Conservation (phyloP, 208 protist species). For the Trypanosoma melophagium region DNA sequence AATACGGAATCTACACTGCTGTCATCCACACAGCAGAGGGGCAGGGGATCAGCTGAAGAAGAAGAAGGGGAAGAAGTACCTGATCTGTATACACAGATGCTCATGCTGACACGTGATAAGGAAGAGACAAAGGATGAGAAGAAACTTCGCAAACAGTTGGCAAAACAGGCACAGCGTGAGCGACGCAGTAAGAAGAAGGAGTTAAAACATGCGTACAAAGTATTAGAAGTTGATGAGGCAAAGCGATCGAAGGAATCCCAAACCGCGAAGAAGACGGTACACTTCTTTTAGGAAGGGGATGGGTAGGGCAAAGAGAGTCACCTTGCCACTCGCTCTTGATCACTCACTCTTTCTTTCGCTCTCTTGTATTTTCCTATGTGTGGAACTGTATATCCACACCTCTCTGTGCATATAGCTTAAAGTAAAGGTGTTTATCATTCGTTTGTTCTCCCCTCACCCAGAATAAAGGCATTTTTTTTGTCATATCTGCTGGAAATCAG, state of each 20-base stretch:
- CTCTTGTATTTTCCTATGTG: too few relatives aligned
- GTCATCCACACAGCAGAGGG: not conserved
- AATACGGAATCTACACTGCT: not conserved
- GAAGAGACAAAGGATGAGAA: constrained; percentile 86
- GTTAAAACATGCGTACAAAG: constrained; percentile 77
- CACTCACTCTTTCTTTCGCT: too few relatives aligned
- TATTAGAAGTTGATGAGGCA: constrained; percentile 63
- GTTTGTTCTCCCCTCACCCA: too few relatives aligned
- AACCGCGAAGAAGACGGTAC: constrained; percentile 50
- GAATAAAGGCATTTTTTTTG: too few relatives aligned
- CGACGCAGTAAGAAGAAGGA: constrained; percentile 76
- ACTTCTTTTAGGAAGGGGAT: constrained; percentile 49
- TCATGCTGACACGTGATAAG: constrained; percentile 34
- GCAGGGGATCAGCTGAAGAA: constrained; percentile 27
- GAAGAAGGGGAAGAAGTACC: constrained; percentile 20
- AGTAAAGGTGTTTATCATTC: too few relatives aligned
- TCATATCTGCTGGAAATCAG: too few relatives aligned
- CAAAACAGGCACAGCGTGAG: constrained; percentile 75
- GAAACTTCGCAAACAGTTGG: constrained; percentile 71
- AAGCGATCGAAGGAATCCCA: constrained; percentile 41
- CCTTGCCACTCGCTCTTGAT: not conserved
- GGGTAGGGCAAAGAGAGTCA: not conserved
- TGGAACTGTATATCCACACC: too few relatives aligned
- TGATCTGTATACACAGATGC: not conserved
- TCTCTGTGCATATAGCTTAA: too few relatives aligned